Conservation (phyloP, 2,329 filamentous ascomycete species). For the Cryphonectria nitschkei region DNA sequence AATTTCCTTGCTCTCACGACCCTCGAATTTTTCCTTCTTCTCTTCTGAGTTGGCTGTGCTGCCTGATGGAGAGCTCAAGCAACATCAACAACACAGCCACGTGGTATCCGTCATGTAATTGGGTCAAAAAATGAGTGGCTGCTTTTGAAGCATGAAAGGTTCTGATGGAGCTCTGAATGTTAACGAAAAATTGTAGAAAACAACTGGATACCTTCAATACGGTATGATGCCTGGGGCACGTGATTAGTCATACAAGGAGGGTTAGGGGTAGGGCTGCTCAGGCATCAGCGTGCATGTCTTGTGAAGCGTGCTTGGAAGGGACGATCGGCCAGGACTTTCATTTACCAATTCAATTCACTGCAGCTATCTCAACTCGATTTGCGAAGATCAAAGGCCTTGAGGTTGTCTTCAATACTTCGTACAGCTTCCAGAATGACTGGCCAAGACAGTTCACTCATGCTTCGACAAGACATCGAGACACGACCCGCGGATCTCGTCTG, state of each 20-base stretch:
- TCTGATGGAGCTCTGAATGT: neutral
- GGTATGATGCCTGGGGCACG: no score
- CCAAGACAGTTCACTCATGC: no score
- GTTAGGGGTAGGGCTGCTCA: neutral
- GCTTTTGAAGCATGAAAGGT: neutral
- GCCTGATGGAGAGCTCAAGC: neutral
- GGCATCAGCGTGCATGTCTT: no score
- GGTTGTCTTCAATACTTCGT: neutral
- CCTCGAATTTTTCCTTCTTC: no score
- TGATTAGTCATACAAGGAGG: neutral
- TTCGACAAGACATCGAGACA: no score
- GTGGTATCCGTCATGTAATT: neutral
- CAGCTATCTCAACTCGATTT: neutral
- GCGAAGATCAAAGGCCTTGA: neutral
- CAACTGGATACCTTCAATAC: neutral
- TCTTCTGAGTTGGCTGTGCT: neutral
- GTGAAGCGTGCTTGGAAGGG: no score
- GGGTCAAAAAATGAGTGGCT: neutral
- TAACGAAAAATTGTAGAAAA: neutral
- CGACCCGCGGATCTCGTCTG: no score
- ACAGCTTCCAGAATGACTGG: neutral
- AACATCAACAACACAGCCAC: neutral
- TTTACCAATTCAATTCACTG: neutral
- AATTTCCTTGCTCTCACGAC: neutral
- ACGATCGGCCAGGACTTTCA: no score